Base-by-base conservation (phyloP, 2,329 filamentous ascomycete genomes). In the Magnaporthiopsis incrustans region DNA sequence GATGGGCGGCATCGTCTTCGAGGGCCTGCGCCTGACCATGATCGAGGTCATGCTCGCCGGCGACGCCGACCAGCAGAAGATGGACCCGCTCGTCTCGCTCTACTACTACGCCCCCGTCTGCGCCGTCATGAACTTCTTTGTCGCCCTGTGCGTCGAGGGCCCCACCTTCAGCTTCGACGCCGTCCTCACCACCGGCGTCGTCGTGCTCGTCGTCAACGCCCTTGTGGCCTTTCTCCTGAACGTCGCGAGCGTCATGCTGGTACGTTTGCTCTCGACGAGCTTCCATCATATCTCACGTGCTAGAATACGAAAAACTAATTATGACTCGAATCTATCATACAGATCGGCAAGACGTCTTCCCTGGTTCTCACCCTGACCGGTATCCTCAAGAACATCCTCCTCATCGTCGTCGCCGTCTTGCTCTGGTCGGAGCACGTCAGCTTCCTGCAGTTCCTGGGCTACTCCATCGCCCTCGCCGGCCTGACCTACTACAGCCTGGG, bases 51-150 rank as follows among this genome's bases (percentile, higher is more conserved):
- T 96, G 70, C 85, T 96, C 62, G 50, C 57, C 18, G 63, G 63
- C 65, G 63, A 62, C 58, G 60, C 64, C 18, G 62, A 64, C 11
- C 44, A 90, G 92, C 59, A 90, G 78, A 91, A 91, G 80, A 95
- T 96, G 91, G 90, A 95, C 72, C 91, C 91, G 50, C 83, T 96
- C 50, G 91, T 95, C 67, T 91, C 90, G 38, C 83, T 96, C 27
- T 96, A 96, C 82, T 96, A 96, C 81, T 96, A 91, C 73, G 92
- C 91, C 0, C 91, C 91, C 6, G 87, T 92, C 61, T 96, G 91
- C 76, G 89, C 90, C 61, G 76, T 88, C 70, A 92, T 92, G 87
- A 96, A 96, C 77, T 79, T 89, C 64, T 69, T 89, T 53, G 85
- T 91, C 44, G 86, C 89, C 66, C 74, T 91, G 65, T 79, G 89